Conservation (phyloP, 352 stramenopile genomes). For the Phytophthora fragariae region DNA sequence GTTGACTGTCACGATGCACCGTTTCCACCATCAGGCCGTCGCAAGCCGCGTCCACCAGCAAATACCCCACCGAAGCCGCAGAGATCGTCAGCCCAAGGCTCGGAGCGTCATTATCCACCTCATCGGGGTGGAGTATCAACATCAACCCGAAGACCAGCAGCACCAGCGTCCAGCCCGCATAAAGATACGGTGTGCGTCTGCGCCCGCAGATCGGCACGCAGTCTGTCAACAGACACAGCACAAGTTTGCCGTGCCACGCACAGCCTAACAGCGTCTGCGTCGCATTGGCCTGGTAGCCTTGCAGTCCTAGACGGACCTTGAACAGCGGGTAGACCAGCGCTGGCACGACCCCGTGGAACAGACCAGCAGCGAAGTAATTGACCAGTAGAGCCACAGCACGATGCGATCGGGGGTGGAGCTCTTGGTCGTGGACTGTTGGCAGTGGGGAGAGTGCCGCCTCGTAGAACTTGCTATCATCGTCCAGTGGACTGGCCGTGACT, state of each 20-base stretch:
- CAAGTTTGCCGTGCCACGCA: constrained; percentile 74
- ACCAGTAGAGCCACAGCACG: constrained; percentile 56
- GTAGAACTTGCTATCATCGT: constrained; percentile 28
- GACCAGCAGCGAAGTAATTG: constrained; percentile 75
- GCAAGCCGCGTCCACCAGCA: constrained; percentile 73
- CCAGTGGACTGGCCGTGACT: constrained; percentile 25
- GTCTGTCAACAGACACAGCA: constrained; percentile 71
- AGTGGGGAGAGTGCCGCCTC: constrained; percentile 24
- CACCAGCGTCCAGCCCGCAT: constrained; percentile 62
- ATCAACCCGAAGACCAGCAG: constrained; percentile 49
- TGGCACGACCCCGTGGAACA: constrained; percentile 74
- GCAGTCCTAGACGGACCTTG: constrained; percentile 70
- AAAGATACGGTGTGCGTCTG: constrained; percentile 76
- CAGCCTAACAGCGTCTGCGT: constrained; percentile 66
- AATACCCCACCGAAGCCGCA: constrained; percentile 57
- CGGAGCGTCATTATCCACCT: constrained; percentile 38
- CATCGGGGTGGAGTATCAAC: constrained; percentile 32
- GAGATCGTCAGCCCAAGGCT: constrained; percentile 59
- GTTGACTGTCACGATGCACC: constrained; percentile 63
- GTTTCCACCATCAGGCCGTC: constrained; percentile 85
- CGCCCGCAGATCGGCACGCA: constrained; percentile 62
- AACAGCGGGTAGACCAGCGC: constrained; percentile 80
- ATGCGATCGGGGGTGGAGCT: constrained; percentile 9
- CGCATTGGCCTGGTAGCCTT: constrained; percentile 75
- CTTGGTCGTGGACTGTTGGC: constrained; percentile 12